Evolutionary conservation across 2,329 filamentous ascomycete species (phyloP), one percentile per base, ranked within the genome.

Genomic region (Alternaria hordeiaustralica): DNA sequence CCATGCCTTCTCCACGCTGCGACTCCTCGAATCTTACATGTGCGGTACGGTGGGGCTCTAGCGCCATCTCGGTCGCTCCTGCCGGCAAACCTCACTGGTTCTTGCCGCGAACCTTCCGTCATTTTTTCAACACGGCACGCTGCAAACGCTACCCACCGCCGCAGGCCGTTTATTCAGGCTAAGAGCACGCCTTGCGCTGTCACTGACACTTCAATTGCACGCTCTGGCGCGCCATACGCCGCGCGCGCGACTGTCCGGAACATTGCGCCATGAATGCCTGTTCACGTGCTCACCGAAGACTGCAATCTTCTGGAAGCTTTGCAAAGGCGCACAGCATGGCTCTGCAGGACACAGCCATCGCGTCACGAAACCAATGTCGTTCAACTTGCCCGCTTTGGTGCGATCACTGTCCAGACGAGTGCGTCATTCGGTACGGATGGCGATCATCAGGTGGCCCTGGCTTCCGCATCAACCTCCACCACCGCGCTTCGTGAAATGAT

Each of bases 361-460:
- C 65, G 28, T 71, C 61, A 69, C 76, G 74, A 78, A 78, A 78
- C 77, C 71, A 68, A 62, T 66, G 65, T 70, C 68, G 74, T 74
- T 65, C 64, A 60, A 65, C 55, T 58, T 65, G 64, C 56, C 65
- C 51, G 54, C 60, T 55, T 63, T 63, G 44, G 62, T 55, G 58
- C 44, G 50, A 50, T 60, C 63, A 62, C 58, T 63, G 57, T 60
- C 61, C 54, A 66, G 46, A 51, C 56, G 49, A 66, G 62, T 69
- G 69, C 73, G 71, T 76, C 76, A 75, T 75, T 70, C 69, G 71
- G 70, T 70, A 51, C 69, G 64, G 70, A 67, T 71, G 74, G 68
- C 74, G 69, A 78, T 76, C 72, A 70, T 71, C 64, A 61, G 50
- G 68, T 63, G 73, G 72, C 64, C 71, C 71, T 51, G 60, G 71